These are phyloP conservation scores for Dactylellina sp. DNA, from an alignment of 2,329 filamentous ascomycete species.

Conservation along the genomic window DNA sequence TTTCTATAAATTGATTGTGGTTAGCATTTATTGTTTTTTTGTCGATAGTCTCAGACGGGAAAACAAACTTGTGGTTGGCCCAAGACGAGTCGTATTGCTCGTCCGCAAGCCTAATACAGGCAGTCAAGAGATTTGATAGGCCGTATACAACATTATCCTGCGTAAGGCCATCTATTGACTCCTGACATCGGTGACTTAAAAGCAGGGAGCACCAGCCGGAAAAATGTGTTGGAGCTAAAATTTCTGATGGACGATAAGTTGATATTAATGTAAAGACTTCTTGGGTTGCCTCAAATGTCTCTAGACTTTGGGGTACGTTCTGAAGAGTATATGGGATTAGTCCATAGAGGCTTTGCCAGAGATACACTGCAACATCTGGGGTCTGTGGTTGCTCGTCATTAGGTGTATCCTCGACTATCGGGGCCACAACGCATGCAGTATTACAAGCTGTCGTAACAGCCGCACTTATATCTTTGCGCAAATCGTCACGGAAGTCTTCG, in stretches of 20 bases:
- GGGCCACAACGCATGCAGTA: slow-evolving; percentile 15
- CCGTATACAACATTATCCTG: slow-evolving; percentile 53
- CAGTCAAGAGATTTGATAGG: slow-evolving; percentile 37
- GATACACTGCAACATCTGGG: slow-evolving; percentile 30
- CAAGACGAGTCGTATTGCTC: slow-evolving; percentile 32
- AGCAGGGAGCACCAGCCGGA: slow-evolving; percentile 44
- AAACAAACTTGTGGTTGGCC: slow-evolving; percentile 33
- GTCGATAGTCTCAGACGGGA: not conserved
- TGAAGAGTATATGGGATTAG: slow-evolving; percentile 41
- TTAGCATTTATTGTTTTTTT: not conserved
- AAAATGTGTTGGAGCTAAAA: slow-evolving; percentile 27
- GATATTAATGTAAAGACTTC: slow-evolving; percentile 46
- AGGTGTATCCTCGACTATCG: not conserved
- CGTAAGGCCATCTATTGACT: slow-evolving; percentile 46
- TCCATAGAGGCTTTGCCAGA: slow-evolving; percentile 46
- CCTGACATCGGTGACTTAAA: slow-evolving; percentile 41
- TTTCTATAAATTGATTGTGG: slow-evolving; percentile 8
- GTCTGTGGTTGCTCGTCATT: not conserved
- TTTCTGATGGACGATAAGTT: slow-evolving; percentile 18
- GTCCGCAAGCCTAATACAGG: slow-evolving; percentile 33
- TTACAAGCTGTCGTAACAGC: slow-evolving; percentile 37
- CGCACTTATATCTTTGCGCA: slow-evolving; percentile 42
- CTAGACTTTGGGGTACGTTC: slow-evolving; percentile 27
- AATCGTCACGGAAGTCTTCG: slow-evolving; percentile 44
- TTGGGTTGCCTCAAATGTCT: slow-evolving; percentile 43